phyloP scores from a whole-genome alignment of 1,284 basidiomycete species.

The Moesziomyces sp. region DNA sequence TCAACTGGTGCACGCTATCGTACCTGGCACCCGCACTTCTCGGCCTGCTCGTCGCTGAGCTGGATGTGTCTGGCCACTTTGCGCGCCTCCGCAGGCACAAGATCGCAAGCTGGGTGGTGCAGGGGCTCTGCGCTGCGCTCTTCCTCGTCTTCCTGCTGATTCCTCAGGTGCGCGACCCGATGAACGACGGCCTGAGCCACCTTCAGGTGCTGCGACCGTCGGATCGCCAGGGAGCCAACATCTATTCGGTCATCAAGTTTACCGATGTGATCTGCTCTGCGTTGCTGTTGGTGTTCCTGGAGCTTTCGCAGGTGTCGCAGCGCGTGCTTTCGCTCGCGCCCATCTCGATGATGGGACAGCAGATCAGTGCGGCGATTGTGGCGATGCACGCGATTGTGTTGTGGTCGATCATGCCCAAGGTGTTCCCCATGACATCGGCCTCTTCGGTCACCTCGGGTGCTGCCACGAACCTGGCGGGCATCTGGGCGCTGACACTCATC shows the following conservation, averaged over 20 bases:
- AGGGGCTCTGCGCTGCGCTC: slow-evolving; percentile 17
- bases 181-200: slow-evolving; percentile 26
- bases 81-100: slow-evolving; percentile 14
- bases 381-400: slow-evolving; percentile 38
- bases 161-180: slow-evolving; percentile 26
- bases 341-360: slow-evolving; percentile 42
- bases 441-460: slow-evolving; percentile 20
- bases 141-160: slow-evolving; percentile 37
- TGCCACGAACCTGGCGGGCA: slow-evolving; percentile 33
- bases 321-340: slow-evolving; percentile 12
- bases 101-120: slow-evolving; percentile 11
- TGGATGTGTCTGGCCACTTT: slow-evolving; percentile 36
- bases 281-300: slow-evolving; percentile 29
- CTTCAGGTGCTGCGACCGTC: slow-evolving; percentile 36
- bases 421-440: slow-evolving; percentile 34
- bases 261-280: slow-evolving; percentile 34
- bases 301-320: slow-evolving; percentile 24
- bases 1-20: slow-evolving; percentile 36
- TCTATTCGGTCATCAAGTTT: slow-evolving; percentile 37
- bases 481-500: slow-evolving; percentile 40
- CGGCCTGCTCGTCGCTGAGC: slow-evolving; percentile 36
- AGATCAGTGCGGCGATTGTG: slow-evolving; percentile 37
- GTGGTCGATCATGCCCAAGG: slow-evolving; percentile 43
- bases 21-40: slow-evolving; percentile 43
- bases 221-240: slow-evolving; percentile 23